phyloP scores from a whole-genome alignment of 306 rosid species.

The Arachis hypogaea region DNA sequence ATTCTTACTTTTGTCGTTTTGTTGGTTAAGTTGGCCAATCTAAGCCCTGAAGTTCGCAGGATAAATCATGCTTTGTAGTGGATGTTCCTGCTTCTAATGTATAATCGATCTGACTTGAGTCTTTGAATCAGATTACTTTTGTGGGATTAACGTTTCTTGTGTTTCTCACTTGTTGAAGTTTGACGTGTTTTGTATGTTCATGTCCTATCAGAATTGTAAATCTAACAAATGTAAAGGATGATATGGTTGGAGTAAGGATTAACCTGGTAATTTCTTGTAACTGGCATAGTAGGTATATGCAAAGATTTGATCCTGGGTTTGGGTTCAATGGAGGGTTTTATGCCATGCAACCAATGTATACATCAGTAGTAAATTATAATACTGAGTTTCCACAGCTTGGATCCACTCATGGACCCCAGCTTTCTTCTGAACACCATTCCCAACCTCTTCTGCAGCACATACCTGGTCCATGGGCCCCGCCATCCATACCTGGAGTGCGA shows the following conservation, averaged over 20 bases:
- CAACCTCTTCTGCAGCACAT: constrained; percentile 75
- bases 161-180: not conserved
- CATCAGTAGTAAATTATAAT: constrained; percentile 85
- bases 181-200: constrained; percentile 17
- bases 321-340: constrained; percentile 94
- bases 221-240: not conserved
- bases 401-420: constrained; percentile 79
- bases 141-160: not conserved
- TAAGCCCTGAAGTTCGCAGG: not conserved
- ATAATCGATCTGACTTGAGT: not conserved
- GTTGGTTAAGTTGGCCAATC: not conserved
- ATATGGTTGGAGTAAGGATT: constrained; percentile 11
- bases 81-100: constrained; percentile 1
- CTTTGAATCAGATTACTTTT: not conserved
- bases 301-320: constrained; percentile 97
- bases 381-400: constrained; percentile 99
- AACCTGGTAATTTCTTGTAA: constrained; percentile 17
- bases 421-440: constrained; percentile 78
- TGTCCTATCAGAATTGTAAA: not conserved
- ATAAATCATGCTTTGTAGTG: not conserved
- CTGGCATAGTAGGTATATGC: constrained; percentile 73
- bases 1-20: too few relatives aligned
- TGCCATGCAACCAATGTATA: constrained; percentile 84
- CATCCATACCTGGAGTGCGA: constrained; percentile 72
- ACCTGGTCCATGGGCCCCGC: constrained; percentile 77